Base-by-base conservation (phyloP, 2,329 filamentous ascomycete species). In the Cladosporium austrohemisphaericum region DNA sequence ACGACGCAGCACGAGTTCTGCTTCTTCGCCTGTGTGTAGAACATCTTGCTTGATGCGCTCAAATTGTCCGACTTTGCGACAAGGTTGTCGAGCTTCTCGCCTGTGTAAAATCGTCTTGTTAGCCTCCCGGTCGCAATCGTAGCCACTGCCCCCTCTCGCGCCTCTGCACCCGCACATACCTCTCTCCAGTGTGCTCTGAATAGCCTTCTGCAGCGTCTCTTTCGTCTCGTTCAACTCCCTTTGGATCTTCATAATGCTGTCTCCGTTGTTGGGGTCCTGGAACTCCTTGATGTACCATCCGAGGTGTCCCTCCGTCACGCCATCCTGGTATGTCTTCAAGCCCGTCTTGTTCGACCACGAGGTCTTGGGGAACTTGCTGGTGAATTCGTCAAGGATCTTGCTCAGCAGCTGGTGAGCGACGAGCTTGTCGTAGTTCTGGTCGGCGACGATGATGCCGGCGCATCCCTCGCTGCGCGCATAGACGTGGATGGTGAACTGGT, bases 181-280 rank as follows among this genome's bases (percentile, higher is more conserved):
- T 54, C 93, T 81, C 76, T 96, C 85, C 63, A 96, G 70, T 40
- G 85, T 84, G 63, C 82, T 87, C 75, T 95, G 86, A 62, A 95
- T 96, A 36, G 93, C 96, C 80, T 97, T 95, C 74, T 97, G 90
- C 61, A 98, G 77, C 52, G 95, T 85, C 65, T 95, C 91, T 80
- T 96, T 97, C 53, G 92, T 97, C 77, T 96, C 91, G 65, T 97
- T 91, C 54, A 98, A 78, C 74, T 98, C 90, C 73, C 89, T 86
- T 71, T 97, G 92, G 62, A 98, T 96, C 78, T 67, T 68, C 65
- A 68, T 68, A 66, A 97, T 94, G 71, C 85, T 92, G 73, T 95
- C 90, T 58, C 89, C 91, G 72, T 94, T 80, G 64, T 84, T 77
- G 10, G 92, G 90, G 68, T 96, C 87, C 74, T 95, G 88, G 73